These are phyloP conservation scores for Fusarium proliferatum DNA, from an alignment of 2,329 filamentous ascomycete genomes.

Conservation along the genomic window DNA sequence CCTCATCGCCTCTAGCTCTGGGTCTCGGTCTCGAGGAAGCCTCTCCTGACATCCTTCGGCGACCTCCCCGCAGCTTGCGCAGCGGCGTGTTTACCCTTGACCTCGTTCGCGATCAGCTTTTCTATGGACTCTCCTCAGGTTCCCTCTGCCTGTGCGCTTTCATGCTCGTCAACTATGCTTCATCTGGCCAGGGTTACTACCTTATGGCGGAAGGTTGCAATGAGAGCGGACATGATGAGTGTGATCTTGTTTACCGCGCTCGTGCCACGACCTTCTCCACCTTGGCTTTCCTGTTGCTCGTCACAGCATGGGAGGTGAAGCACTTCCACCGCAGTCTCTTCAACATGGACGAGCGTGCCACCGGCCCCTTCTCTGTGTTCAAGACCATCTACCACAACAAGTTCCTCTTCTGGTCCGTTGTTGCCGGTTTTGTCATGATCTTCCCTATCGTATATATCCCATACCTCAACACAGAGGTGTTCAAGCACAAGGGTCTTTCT, in stretches of 20 bases:
- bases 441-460: constrained; percentile 77
- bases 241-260: constrained; percentile 70
- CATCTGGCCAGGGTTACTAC: constrained; percentile 57
- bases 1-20: constrained; percentile 76
- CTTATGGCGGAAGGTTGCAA: constrained; percentile 69
- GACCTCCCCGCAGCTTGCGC: constrained; percentile 71
- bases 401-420: constrained; percentile 73
- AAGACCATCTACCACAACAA: constrained; percentile 75
- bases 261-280: constrained; percentile 77
- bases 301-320: constrained; percentile 80
- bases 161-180: constrained; percentile 66
- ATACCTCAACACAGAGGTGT: constrained; percentile 72
- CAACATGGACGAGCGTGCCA: constrained; percentile 68
- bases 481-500: constrained; percentile 74
- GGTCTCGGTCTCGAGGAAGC: constrained; percentile 78
- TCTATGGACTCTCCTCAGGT: constrained; percentile 73
- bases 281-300: constrained; percentile 73
- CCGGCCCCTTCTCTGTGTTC: constrained; percentile 62
- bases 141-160: constrained; percentile 71
- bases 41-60: constrained; percentile 73
- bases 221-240: constrained; percentile 60
- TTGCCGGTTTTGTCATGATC: constrained; percentile 68
- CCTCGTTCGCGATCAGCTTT: constrained; percentile 73
- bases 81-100: constrained; percentile 72
- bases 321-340: constrained; percentile 77